A percentile compares a stretch with the other conserved stretches of the same genome.
phyloP scores from a whole-genome alignment of 768 basidiomycete genomes.

The Collybia nuda region DNA sequence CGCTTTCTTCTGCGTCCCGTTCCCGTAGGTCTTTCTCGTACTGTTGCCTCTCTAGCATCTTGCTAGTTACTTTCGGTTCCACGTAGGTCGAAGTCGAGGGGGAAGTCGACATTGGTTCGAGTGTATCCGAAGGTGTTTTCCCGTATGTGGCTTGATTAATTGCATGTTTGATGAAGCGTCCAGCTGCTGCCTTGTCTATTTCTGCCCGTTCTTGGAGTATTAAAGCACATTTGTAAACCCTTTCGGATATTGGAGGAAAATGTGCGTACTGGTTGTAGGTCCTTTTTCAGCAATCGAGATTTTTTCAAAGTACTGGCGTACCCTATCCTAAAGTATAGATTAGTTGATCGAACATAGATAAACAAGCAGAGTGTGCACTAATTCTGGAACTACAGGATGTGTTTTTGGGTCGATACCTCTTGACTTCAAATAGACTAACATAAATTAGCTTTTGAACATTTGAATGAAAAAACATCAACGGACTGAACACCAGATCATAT shows the following conservation, averaged over 20 bases:
- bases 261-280: conserved; percentile 50
- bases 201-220: conserved; percentile 33
- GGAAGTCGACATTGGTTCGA: conserved; percentile 9
- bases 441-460: conserved; percentile 7
- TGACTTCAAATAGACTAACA: conserved; percentile 76
- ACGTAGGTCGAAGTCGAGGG: conserved; percentile 31
- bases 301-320: conserved; percentile 82
- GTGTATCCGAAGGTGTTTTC: conserved; percentile 31
- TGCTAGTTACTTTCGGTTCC: conserved; percentile 61
- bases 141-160: conserved; percentile 60
- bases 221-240: conserved; percentile 1
- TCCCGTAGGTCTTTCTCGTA: conserved; percentile 59
- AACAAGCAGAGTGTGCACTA: conserved; percentile 36
- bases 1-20: conserved; percentile 42
- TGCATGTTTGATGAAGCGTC: conserved; percentile 82
- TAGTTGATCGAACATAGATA: conserved; percentile 3
- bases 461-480: conserved; percentile 17
- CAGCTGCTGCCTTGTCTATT: conserved; percentile 80
- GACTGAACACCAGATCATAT: conserved; percentile 86
- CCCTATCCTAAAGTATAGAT: conserved; percentile 54
- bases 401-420: conserved; percentile 77
- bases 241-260: neutral
- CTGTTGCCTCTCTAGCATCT: conserved; percentile 70
- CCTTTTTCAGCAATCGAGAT: conserved; percentile 69
- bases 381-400: conserved; percentile 75